Evolutionary conservation across 164 flowering plant species (phyloP), one percentile per base, ranked within the genome.

Genomic region (Stephania yunnanensis): DNA sequence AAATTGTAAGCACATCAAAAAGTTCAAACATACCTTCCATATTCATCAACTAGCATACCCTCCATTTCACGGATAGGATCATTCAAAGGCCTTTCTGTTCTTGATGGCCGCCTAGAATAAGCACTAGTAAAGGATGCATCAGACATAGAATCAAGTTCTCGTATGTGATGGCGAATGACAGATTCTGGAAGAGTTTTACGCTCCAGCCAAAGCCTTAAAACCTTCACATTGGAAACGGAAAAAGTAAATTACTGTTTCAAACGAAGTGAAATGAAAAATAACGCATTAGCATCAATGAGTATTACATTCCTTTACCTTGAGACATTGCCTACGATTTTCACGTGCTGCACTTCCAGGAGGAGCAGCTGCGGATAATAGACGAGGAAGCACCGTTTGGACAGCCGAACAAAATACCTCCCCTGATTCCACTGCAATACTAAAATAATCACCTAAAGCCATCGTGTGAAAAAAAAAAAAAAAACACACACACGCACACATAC

Each of bases 11-110:
- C 31, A 55, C 19, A 74, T 52, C 22, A 73, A 58, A 19, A 65
- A 69, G 72, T 44, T 29, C 80, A 68, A 61, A 94, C 98, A 68
- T 61, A 94, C 98, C 98, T 94, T 84, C 98, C 98, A 86, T 94
- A 94, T 81, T 94, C 98, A 78, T 94, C 97, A 45, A 94, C 97
- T 80, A 87, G 87, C 97, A 94, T 94, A 36, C 96, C 98, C 87
- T 91, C 98, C 94, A 94, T 90, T 73, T 94, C 94, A 80, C 97
- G 83, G 48, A 92, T 63, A 80, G 98, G 98, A 81, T 96, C 99
- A 84, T 94, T 89, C 22, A 94, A 85, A 46, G 94, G 83, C 80
- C 98, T 86, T 81, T 96, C 97, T 44, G 87, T 87, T 84, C 97
- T 87, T 30, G 86, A 77, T 15, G 90, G 82, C 11, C 95, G 89